phyloP scores from a whole-genome alignment of 192 early-diverging fungal genomes.

The Gonapodya prolifera region DNA sequence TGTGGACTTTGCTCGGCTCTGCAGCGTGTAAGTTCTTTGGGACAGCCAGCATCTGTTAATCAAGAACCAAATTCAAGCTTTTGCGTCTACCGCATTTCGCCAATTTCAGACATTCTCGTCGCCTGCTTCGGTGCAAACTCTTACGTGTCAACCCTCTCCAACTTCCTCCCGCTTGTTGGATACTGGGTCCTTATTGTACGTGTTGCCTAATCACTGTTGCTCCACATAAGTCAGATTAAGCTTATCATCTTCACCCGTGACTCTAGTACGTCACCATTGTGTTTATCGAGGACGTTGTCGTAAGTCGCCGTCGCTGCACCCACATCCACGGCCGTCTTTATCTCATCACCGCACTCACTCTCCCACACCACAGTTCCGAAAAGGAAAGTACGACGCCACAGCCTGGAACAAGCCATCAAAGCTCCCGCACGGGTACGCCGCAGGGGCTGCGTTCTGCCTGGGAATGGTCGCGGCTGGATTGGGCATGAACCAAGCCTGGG shows the following conservation, averaged over 20 bases:
- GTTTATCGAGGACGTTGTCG: background rate
- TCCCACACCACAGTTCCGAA: background rate
- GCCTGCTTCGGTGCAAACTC: conserved; percentile 11
- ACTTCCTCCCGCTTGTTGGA: conserved; percentile 21
- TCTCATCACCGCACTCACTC: too few species aligned
- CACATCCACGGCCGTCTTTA: too few species aligned
- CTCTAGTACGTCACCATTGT: conserved; percentile 9
- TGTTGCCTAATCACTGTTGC: too few species aligned
- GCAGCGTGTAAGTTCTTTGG: conserved; percentile 11
- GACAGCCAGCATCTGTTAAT: too few species aligned
- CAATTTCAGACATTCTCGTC: conserved; percentile 13
- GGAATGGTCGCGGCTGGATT: conserved; percentile 17
- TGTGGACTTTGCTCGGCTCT: conserved; percentile 19
- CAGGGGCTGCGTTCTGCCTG: conserved; percentile 9
- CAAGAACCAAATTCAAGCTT: too few species aligned
- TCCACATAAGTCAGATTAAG: too few species aligned
- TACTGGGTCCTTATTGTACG: too few species aligned
- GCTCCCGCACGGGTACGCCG: conserved; percentile 17
- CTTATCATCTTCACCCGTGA: too few species aligned
- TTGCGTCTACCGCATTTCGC: too few species aligned
- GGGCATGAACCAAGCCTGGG: background rate
- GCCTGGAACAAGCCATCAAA: conserved; percentile 12
- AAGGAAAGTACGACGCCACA: background rate
- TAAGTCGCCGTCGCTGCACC: too few species aligned
- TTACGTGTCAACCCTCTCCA: conserved; percentile 14